Evolutionary conservation across 1,284 basidiomycete species (phyloP), one percentile per base, ranked within the genome.

Genomic region (Irpex sp.): DNA sequence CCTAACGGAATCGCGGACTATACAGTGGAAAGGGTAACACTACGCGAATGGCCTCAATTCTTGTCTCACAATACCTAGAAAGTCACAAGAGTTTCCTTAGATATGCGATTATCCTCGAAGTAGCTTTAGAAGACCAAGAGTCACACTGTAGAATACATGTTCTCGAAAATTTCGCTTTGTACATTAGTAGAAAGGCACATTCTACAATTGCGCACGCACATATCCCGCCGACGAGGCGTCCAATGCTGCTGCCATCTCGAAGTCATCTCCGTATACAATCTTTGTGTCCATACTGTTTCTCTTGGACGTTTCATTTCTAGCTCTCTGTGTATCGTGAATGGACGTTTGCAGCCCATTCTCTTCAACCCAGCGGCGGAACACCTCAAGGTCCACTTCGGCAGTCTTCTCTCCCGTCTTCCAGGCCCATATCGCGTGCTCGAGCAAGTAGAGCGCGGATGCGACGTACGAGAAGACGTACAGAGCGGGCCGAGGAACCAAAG

Each of bases 351-450:
- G 66, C 5, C 83, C 84, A 48, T 81, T 80, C 68, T 88, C 83
- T 11, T 78, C 66, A 0, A 85, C 76, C 87, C 88, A 91, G 58
- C 86, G 77, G 61, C 70, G 73, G 68, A 89, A 84, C 1, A 84
- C 81, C 52, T 85, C 83, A 2, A 76, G 66, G 63, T 90, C 86
- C 0, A 77, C 71, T 1, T 77, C 75, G 0, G 64, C 68, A 4
- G 76, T 73, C 0, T 70, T 62, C 61, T 79, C 72, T 2, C 71
- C 67, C 8, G 63, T 77, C 5, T 61, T 72, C 65, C 75, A 66
- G 0, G 85, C 80, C 88, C 88, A 91, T 5, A 81, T 71, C 0
- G 85, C 83, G 58, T 92, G 89, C 69, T 91, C 88, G 5, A 91
- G 76, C 34, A 91, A 79, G 70, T 82, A 84, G 1, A 81, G 57